A percentile compares a stretch with the other conserved stretches of the same genome.
These are phyloP conservation scores for Wickerhamomyces bovis DNA, from an alignment of 805 yeast genomes.

Conservation along the genomic window DNA sequence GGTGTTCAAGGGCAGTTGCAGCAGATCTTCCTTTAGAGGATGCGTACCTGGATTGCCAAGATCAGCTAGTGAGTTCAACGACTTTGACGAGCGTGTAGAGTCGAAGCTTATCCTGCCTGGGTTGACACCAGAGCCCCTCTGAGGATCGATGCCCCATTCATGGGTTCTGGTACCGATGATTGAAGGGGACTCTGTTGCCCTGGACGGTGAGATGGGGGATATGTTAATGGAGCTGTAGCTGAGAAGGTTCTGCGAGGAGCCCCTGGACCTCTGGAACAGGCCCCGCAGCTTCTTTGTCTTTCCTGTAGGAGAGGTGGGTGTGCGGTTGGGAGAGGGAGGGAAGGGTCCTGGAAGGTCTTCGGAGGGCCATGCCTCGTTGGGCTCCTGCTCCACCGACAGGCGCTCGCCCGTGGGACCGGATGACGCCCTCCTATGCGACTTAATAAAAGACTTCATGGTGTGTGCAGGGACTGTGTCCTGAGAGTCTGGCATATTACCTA, in stretches of 20 bases:
- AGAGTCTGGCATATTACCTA: neutral
- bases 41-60: neutral
- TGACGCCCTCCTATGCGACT: neutral
- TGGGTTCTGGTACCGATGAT: constrained; percentile 45
- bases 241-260: constrained; percentile 11
- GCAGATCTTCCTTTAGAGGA: constrained; percentile 3
- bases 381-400: neutral
- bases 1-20: constrained; percentile 15
- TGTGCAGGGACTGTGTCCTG: neutral
- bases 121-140: constrained; percentile 1
- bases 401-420: neutral
- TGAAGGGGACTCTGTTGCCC: constrained; percentile 23
- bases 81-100: constrained; percentile 1
- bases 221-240: constrained; percentile 13
- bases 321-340: neutral
- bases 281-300: constrained; percentile 19
- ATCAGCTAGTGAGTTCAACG: constrained; percentile 1
- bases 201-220: constrained; percentile 9
- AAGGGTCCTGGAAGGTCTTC: neutral
- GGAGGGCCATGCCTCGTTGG: neutral
- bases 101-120: constrained; percentile 2
- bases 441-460: neutral
- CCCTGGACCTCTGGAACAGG: constrained; percentile 19
- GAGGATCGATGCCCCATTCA: constrained; percentile 36
- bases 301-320: constrained; percentile 9